phyloP scores from a whole-genome alignment of 2,329 filamentous ascomycete genomes.

The Fusarium continuum region DNA sequence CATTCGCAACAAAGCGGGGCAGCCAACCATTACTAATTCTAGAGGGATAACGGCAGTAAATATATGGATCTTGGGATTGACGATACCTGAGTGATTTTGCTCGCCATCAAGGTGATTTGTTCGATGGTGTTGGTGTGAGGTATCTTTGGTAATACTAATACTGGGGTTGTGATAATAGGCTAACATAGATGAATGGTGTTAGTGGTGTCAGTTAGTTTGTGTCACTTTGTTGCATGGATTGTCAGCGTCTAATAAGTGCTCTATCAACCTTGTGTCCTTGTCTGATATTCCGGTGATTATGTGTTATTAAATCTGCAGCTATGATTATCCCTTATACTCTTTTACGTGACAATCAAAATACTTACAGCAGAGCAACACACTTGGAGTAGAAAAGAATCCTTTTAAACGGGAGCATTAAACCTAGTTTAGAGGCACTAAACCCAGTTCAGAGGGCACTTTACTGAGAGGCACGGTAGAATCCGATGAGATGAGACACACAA shows the following conservation, averaged over 20 bases:
- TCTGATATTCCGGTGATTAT: background rate
- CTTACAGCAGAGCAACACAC: background rate
- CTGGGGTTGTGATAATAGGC: background rate
- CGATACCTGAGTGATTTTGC: background rate
- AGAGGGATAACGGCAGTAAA: slow-evolving; percentile 12
- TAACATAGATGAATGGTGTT: no score
- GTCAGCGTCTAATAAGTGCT: background rate
- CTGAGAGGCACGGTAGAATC: no score
- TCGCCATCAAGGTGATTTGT: slow-evolving; percentile 11
- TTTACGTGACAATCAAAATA: no score
- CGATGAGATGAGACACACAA: background rate
- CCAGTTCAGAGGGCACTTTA: no score
- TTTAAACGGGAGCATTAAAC: no score
- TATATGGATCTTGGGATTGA: background rate
- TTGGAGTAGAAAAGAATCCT: no score
- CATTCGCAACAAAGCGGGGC: slow-evolving; percentile 31
- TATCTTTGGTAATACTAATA: background rate
- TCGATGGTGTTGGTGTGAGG: background rate
- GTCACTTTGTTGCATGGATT: background rate
- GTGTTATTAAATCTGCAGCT: background rate
- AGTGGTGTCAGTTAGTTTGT: background rate
- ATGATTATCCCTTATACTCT: no score
- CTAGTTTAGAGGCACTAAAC: no score
- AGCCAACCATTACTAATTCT: slow-evolving; percentile 21
- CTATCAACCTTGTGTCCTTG: no score